Evolutionary conservation across 2,329 filamentous ascomycete species (phyloP).

Genomic region (Botrytis fabae): DNA sequence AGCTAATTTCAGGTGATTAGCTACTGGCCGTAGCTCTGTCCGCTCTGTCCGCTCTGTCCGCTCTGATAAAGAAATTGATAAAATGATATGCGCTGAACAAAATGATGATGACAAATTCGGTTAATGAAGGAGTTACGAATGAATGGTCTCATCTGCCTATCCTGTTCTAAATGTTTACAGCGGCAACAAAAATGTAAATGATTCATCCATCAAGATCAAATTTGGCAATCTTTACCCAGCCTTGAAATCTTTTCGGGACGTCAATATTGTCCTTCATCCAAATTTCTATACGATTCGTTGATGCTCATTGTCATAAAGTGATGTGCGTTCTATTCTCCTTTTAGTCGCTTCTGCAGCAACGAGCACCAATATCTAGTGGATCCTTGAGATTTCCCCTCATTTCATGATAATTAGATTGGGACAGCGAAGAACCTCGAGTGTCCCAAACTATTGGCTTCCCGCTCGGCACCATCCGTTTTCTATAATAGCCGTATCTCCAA

Average conservation of each 20-base stretch:
- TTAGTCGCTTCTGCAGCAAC: slow-evolving; percentile 26
- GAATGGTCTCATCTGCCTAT: slow-evolving; percentile 18
- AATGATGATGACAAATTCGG: slow-evolving; percentile 9
- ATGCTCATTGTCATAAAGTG: slow-evolving; percentile 3
- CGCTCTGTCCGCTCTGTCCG: background rate
- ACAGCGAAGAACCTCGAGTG: slow-evolving; percentile 21
- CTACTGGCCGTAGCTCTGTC: background rate
- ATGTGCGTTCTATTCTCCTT: slow-evolving; percentile 25
- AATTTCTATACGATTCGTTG: background rate
- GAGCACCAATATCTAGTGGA: slow-evolving; percentile 11
- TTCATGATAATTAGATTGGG: slow-evolving; percentile 21
- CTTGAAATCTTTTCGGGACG: slow-evolving; percentile 6
- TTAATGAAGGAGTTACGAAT: slow-evolving; percentile 11
- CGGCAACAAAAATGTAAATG: background rate
- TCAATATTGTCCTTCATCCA: background rate
- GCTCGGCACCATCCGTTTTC: slow-evolving; percentile 22
- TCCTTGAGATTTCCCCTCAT: slow-evolving; percentile 28
- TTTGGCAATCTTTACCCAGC: background rate
- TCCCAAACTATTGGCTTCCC: slow-evolving; percentile 11
- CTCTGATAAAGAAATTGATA: background rate
- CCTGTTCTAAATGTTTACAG: slow-evolving; percentile 8
- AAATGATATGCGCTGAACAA: slow-evolving; percentile 2
- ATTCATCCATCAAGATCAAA: background rate
- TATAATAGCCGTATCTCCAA: slow-evolving; percentile 14
- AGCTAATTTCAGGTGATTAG: slow-evolving; percentile 1